Evolutionary conservation across 768 basidiomycete genomes (phyloP).

Genomic region (Rhizopogon rudus): DNA sequence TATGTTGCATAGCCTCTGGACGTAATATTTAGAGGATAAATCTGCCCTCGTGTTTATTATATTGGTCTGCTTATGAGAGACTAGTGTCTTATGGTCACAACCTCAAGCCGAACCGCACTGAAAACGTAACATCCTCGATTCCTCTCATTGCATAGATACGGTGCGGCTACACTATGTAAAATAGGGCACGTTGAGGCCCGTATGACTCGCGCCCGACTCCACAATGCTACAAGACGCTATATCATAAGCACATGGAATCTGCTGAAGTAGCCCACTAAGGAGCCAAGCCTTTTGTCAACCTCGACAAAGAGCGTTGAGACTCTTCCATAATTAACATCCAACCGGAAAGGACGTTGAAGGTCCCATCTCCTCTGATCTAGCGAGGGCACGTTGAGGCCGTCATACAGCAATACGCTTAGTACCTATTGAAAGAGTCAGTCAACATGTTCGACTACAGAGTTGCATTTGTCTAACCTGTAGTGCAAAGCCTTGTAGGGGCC

Average conservation of each 20-base stretch:
- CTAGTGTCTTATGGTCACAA: too few species aligned
- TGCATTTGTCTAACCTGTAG: constrained; percentile 45
- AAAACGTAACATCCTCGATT: not conserved
- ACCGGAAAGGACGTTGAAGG: constrained; percentile 58
- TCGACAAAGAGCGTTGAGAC: constrained; percentile 39
- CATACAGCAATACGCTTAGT: constrained; percentile 26
- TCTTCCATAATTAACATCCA: constrained; percentile 48
- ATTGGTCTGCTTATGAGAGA: too few species aligned
- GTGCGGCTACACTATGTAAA: not conserved
- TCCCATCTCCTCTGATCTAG: constrained; percentile 51
- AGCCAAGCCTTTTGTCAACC: constrained; percentile 15
- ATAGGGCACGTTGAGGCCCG: constrained; percentile 35
- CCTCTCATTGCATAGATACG: constrained; percentile 4
- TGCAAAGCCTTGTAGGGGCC: constrained; percentile 77
- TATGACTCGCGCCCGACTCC: constrained; percentile 9
- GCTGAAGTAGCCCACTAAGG: not conserved
- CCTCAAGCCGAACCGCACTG: too few species aligned
- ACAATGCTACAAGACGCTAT: constrained; percentile 9
- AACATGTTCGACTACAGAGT: not conserved
- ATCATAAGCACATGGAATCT: constrained; percentile 12
- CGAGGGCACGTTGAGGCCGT: constrained; percentile 82
- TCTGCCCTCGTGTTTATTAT: too few species aligned
- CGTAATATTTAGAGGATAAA: too few species aligned
- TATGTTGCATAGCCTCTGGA: too few species aligned
- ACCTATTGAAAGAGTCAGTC: constrained; percentile 16